phyloP scores from a whole-genome alignment of 768 basidiomycete species.

The Antrodiella citrinella region DNA sequence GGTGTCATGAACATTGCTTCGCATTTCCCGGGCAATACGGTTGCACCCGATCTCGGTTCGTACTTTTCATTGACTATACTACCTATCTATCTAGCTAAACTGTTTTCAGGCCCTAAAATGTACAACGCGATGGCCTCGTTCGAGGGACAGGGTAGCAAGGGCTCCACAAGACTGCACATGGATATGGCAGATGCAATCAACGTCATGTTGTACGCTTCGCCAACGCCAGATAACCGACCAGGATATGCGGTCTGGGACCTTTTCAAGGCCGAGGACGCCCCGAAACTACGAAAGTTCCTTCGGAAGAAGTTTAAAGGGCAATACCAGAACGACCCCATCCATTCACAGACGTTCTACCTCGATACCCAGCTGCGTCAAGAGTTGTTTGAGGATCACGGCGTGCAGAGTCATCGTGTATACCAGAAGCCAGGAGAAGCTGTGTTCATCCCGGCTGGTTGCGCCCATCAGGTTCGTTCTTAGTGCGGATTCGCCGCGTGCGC shows the following conservation, averaged over 20 bases:
- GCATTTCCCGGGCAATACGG: slow-evolving; percentile 75
- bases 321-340: slow-evolving; percentile 75
- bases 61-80: neutral
- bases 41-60: slow-evolving; percentile 75
- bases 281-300: slow-evolving; percentile 70
- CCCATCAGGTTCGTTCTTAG: slow-evolving; percentile 61
- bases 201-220: slow-evolving; percentile 70
- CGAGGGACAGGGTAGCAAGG: slow-evolving; percentile 61
- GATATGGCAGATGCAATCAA: slow-evolving; percentile 93
- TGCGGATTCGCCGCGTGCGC: neutral
- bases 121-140: slow-evolving; percentile 82
- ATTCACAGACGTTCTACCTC: slow-evolving; percentile 83
- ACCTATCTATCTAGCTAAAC: neutral
- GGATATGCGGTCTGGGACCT: slow-evolving; percentile 93
- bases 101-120: slow-evolving; percentile 75
- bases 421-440: slow-evolving; percentile 90
- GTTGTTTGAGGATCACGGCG: slow-evolving; percentile 57
- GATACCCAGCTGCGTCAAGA: slow-evolving; percentile 60
- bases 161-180: slow-evolving; percentile 87
- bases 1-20: slow-evolving; percentile 84
- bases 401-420: slow-evolving; percentile 77
- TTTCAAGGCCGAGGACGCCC: slow-evolving; percentile 73
- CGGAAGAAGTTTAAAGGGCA: slow-evolving; percentile 50
- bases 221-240: slow-evolving; percentile 44
- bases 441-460: slow-evolving; percentile 92